Conservation (phyloP, 805 yeast genomes). For the Saccharomycopsis fermentans region DNA sequence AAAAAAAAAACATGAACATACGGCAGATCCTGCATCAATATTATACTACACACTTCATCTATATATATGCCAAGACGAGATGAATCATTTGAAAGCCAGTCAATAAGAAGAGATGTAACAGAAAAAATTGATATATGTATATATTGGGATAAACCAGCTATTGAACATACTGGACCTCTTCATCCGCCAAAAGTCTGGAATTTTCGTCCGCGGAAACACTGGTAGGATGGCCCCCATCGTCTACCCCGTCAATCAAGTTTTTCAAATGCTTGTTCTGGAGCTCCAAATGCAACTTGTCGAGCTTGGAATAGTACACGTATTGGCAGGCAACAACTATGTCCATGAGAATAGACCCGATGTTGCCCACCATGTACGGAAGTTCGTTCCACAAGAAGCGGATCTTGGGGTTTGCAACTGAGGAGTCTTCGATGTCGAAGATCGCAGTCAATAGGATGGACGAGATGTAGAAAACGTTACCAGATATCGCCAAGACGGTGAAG, state of each 20-base stretch:
- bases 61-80: too few relatives aligned
- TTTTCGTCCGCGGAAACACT: background rate
- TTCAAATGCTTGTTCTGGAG: background rate
- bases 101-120: too few relatives aligned
- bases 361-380: slow-evolving; percentile 74
- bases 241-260: background rate
- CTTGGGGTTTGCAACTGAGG: slow-evolving; percentile 27
- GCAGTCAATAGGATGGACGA: slow-evolving; percentile 63
- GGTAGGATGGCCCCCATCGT: background rate
- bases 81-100: too few relatives aligned
- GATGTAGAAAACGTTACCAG: slow-evolving; percentile 72
- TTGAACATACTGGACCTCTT: background rate
- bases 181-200: background rate
- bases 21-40: too few relatives aligned
- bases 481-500: slow-evolving; percentile 53
- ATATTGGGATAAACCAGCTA: too few relatives aligned
- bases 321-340: slow-evolving; percentile 66
- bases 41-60: too few relatives aligned
- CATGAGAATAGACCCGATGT: slow-evolving; percentile 75
- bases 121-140: too few relatives aligned
- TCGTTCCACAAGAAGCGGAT: slow-evolving; percentile 51
- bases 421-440: slow-evolving; percentile 27
- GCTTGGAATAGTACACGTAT: slow-evolving; percentile 24
- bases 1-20: too few relatives aligned
- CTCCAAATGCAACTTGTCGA: slow-evolving; percentile 17